A percentile compares a stretch with the other conserved stretches of the same genome.
These are phyloP conservation scores for Rosa rugosa DNA, from an alignment of 306 rosid species.

Conservation along the genomic window DNA sequence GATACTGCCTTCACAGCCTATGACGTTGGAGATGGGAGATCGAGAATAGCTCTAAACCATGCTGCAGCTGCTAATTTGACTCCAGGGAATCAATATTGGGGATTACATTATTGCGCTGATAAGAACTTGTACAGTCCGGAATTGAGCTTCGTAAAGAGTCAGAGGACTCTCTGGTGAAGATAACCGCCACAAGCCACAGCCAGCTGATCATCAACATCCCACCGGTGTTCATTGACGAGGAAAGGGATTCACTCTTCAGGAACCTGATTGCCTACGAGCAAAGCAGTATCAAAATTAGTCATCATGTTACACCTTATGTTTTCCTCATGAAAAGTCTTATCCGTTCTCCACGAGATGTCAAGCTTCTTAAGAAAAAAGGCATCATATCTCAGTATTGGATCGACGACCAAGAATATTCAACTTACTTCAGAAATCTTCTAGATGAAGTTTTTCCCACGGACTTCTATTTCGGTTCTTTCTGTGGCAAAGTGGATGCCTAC, in stretches of 20 bases:
- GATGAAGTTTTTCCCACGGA: slow-evolving; percentile 27
- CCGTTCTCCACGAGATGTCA: slow-evolving; percentile 22
- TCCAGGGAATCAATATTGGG: not conserved
- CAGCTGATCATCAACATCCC: slow-evolving; percentile 2
- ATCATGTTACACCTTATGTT: slow-evolving; percentile 31
- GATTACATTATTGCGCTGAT: slow-evolving; percentile 15
- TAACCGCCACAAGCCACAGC: not conserved
- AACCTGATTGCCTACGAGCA: slow-evolving; percentile 40
- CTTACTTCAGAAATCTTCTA: slow-evolving; percentile 14
- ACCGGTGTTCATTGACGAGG: not conserved
- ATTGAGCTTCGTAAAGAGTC: not conserved
- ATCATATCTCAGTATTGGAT: slow-evolving; percentile 3
- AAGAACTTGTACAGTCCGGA: slow-evolving; percentile 26
- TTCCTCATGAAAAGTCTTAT: slow-evolving; percentile 29
- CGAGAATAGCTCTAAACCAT: no score
- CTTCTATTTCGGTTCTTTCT: not conserved
- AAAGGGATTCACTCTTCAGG: slow-evolving; percentile 26
- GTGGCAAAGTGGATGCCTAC: not conserved
- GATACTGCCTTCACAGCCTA: not conserved
- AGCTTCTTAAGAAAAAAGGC: not conserved
- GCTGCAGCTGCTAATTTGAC: not conserved
- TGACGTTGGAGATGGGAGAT: no score
- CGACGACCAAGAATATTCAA: slow-evolving; percentile 9
- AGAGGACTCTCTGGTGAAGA: not conserved
- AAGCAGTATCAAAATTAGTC: slow-evolving; percentile 18